A percentile compares a stretch with the other conserved stretches of the same genome.
These are phyloP conservation scores for Elsinoe necatrix DNA, from an alignment of 2,329 filamentous ascomycete genomes.

Conservation along the genomic window DNA sequence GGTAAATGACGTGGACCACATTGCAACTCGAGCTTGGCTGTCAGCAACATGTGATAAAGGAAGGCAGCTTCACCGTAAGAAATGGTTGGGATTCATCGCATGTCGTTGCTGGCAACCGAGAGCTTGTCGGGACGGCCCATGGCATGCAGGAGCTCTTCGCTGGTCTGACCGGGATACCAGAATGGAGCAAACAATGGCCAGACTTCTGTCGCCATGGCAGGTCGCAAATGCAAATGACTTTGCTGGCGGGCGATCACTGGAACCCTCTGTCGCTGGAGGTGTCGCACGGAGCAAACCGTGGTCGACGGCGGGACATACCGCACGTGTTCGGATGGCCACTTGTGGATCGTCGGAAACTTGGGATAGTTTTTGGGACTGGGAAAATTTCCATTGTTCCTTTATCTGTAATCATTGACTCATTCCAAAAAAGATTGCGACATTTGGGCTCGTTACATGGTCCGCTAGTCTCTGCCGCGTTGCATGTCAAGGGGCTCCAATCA, in stretches of 20 bases:
- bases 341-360: conserved; percentile 7
- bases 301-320: neutral
- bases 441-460: neutral
- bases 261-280: neutral
- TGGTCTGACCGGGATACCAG: conserved; percentile 2
- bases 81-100: conserved; percentile 10
- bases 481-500: conserved; percentile 14
- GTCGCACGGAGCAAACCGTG: neutral
- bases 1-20: too few species aligned
- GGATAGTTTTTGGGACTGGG: neutral
- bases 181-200: neutral
- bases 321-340: conserved; percentile 5
- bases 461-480: conserved; percentile 11
- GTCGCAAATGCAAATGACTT: neutral
- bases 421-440: conserved; percentile 9
- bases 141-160: neutral
- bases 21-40: too few species aligned
- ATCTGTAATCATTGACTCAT: conserved; percentile 14
- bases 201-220: neutral
- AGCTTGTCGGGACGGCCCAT: conserved; percentile 5
- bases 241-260: conserved; percentile 4
- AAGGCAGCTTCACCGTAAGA: neutral
- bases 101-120: neutral
- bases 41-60: too few species aligned
- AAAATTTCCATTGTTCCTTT: conserved; percentile 6